Conservation (phyloP, 2,329 filamentous ascomycete genomes). For the Scedosporium boydii region DNA sequence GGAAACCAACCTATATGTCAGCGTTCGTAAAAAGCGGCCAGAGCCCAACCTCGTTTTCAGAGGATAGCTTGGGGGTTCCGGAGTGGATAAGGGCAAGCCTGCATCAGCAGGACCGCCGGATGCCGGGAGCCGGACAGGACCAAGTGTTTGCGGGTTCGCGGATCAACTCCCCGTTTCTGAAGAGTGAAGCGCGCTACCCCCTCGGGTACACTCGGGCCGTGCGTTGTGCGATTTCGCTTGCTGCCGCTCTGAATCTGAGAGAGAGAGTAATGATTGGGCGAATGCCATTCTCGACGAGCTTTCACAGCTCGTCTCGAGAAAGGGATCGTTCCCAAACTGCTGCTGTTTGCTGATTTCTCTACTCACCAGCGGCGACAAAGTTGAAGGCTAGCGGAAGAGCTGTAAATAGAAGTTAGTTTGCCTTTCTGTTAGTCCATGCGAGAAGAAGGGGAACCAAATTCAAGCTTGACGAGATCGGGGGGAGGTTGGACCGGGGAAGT, state of each 20-base stretch:
- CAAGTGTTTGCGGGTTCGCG: not conserved
- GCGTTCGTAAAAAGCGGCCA: not conserved
- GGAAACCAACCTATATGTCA: constrained; percentile 7
- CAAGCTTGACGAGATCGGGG: not conserved
- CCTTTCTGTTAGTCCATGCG: not conserved
- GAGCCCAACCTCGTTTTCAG: not conserved
- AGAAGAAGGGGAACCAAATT: not conserved
- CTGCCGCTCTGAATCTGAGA: constrained; percentile 5
- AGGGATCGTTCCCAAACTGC: not conserved
- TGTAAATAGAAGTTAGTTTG: constrained; percentile 23
- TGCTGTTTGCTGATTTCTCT: constrained; percentile 17
- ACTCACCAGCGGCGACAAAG: constrained; percentile 90
- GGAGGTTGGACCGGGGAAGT: not conserved
- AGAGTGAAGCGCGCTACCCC: not conserved
- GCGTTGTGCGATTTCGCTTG: not conserved
- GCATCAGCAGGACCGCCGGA: not conserved
- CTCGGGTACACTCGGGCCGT: not conserved
- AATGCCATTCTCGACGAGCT: not conserved
- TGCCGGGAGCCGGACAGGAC: not conserved
- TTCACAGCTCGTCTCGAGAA: not conserved
- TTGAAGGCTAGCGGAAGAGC: constrained; percentile 75
- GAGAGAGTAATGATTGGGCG: not conserved
- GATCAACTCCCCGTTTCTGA: not conserved
- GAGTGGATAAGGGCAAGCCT: not conserved
- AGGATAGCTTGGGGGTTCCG: not conserved